Conservation (phyloP, 352 stramenopile genomes). For the Phytophthora quininea region DNA sequence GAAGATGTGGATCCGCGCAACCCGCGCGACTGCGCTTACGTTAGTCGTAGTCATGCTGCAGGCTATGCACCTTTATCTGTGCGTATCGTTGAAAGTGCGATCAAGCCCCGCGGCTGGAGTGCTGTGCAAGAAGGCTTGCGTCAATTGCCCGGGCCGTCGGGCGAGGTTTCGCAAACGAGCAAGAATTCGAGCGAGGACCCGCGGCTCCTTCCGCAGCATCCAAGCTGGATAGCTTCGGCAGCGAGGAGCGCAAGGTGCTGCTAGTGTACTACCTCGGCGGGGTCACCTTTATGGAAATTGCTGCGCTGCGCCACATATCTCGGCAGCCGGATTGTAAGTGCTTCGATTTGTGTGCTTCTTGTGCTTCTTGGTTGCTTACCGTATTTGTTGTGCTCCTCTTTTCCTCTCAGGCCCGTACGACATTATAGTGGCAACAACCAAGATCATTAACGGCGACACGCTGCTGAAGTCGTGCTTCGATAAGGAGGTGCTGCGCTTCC, state of each 20-base stretch:
- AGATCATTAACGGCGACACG: conserved; percentile 89
- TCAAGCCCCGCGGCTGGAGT: conserved; percentile 79
- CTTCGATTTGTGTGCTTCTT: conserved; percentile 27
- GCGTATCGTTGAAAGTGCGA: conserved; percentile 91
- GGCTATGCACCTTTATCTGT: conserved; percentile 95
- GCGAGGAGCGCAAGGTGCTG: conserved; percentile 91
- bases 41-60: conserved; percentile 72
- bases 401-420: conserved; percentile 71
- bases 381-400: conserved; percentile 12
- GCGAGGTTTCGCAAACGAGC: conserved; percentile 73
- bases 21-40: conserved; percentile 95
- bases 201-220: conserved; percentile 31
- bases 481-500: conserved; percentile 78
- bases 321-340: conserved; percentile 88
- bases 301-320: conserved; percentile 94
- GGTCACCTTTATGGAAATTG: conserved; percentile 97
- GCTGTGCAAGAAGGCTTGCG: conserved; percentile 84
- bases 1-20: conserved; percentile 94
- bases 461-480: conserved; percentile 90
- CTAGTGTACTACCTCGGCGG: conserved; percentile 96
- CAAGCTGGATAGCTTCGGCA: conserved; percentile 78
- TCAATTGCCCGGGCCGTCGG: conserved; percentile 78
- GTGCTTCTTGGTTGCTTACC: conserved; percentile 6
- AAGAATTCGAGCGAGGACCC: conserved; percentile 48
- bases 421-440: conserved; percentile 94